phyloP scores from a whole-genome alignment of 2,329 filamentous ascomycete genomes.

The Fusarium veterinarium region DNA sequence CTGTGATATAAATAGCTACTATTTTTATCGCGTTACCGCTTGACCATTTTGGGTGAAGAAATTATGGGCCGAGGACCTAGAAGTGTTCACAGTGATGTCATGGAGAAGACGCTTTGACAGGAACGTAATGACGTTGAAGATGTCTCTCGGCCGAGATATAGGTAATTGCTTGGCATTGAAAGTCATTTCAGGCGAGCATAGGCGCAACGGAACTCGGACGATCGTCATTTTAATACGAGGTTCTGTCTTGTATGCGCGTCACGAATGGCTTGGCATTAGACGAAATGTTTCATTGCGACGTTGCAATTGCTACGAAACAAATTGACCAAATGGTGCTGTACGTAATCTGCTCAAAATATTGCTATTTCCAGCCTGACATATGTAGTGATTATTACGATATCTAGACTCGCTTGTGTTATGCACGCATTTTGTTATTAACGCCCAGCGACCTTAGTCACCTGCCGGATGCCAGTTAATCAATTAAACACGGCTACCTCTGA shows the following conservation, averaged over 20 bases:
- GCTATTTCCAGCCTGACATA: neutral
- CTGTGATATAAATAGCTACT: conserved; percentile 4
- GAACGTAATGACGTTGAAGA: neutral
- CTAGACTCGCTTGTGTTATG: fast-evolving
- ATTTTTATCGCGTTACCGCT: neutral
- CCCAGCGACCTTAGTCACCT: no score
- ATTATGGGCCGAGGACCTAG: neutral
- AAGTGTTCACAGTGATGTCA: neutral
- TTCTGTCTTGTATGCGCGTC: neutral
- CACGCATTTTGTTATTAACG: no score
- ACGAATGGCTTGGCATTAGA: neutral
- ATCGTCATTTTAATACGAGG: neutral
- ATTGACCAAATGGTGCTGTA: no score
- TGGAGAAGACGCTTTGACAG: neutral
- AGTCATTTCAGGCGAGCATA: neutral
- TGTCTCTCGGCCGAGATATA: neutral
- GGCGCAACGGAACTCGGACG: neutral
- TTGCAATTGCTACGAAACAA: neutral
- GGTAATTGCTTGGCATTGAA: neutral
- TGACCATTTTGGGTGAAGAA: neutral
- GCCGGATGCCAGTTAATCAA: no score
- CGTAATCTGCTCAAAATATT: neutral
- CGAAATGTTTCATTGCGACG: neutral
- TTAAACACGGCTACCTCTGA: no score
- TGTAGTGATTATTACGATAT: fast-evolving